phyloP scores from a whole-genome alignment of 75 land plant genomes.

The Selaginella tamariscina region DNA sequence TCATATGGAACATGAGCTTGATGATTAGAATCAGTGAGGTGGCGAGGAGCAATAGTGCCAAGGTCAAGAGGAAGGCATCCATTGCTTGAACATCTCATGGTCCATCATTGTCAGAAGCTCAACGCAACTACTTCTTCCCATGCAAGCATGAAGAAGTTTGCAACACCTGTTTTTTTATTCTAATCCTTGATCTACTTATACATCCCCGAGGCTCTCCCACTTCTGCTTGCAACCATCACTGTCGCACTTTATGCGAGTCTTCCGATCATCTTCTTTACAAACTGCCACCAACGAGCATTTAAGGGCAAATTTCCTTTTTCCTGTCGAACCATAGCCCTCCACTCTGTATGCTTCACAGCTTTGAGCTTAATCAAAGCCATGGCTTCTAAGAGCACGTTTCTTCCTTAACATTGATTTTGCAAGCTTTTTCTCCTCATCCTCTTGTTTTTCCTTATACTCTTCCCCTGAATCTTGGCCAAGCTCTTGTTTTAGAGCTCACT shows the following conservation, averaged over 20 bases:
- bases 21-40: background rate
- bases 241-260: background rate
- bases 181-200: background rate
- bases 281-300: background rate
- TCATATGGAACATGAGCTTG: background rate
- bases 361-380: slow-evolving; percentile 1
- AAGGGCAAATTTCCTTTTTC: background rate
- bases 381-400: background rate
- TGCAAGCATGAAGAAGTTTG: slow-evolving; percentile 3
- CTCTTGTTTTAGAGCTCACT: background rate
- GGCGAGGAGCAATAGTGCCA: background rate
- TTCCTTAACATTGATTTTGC: background rate
- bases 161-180: background rate
- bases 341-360: background rate
- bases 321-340: background rate
- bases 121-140: background rate
- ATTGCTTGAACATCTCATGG: background rate
- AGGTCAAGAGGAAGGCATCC: background rate
- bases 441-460: background rate
- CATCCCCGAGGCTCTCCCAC: background rate
- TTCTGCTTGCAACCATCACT: background rate
- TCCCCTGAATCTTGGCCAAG: background rate
- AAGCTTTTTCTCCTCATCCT: background rate
- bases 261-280: background rate
- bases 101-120: background rate